Evolutionary conservation across 148 eudicot genomes (phyloP).

Genomic region (Chenopodium berlandieri): DNA sequence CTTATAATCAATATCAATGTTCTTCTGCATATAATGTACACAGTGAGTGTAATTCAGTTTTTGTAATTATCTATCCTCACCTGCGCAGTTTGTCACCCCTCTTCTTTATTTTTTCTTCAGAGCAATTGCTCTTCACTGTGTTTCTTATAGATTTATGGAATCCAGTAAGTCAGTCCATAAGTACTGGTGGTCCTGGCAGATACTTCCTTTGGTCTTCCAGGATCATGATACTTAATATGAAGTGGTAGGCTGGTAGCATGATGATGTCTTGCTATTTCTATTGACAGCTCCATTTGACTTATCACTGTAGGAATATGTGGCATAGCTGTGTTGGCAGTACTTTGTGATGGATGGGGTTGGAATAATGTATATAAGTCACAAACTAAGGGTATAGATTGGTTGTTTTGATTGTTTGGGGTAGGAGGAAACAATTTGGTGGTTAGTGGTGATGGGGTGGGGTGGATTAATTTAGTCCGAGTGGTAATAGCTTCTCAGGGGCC

Average conservation of each 20-base stretch:
- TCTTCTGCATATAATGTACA: conserved; percentile 42
- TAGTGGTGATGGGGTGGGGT: too few species aligned
- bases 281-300: background rate
- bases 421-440: too few species aligned
- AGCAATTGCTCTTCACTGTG: background rate
- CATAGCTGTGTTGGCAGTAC: too few species aligned
- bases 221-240: background rate
- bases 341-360: too few species aligned
- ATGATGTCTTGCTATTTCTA: background rate
- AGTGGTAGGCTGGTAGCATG: background rate
- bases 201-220: background rate
- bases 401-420: too few species aligned
- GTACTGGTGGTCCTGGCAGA: background rate
- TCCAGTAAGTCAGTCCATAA: background rate
- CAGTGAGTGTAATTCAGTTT: conserved; percentile 40
- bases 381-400: too few species aligned
- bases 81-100: background rate
- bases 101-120: background rate
- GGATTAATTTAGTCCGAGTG: too few species aligned
- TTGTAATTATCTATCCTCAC: background rate
- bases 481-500: too few species aligned
- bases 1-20: conserved; percentile 34
- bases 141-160: background rate
- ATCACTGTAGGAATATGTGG: too few species aligned
- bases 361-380: too few species aligned